A percentile compares a stretch with the other conserved stretches of the same genome.
phyloP scores from a whole-genome alignment of 2,329 filamentous ascomycete genomes.

The Berkeleyomyces rouxiae region DNA sequence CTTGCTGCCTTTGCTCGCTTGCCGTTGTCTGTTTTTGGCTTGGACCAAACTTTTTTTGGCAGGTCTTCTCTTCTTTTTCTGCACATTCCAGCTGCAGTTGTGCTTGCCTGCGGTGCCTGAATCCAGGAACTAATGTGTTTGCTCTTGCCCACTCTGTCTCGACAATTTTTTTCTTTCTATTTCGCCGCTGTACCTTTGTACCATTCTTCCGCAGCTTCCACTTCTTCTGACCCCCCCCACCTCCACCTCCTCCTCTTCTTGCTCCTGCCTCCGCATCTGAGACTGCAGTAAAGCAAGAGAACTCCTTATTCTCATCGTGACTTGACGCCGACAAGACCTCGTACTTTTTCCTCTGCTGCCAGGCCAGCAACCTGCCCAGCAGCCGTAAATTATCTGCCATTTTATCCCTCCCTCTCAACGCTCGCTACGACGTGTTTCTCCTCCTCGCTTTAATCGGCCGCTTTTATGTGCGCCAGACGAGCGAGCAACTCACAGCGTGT shows the following conservation, averaged over 20 bases:
- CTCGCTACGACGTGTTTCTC: not conserved
- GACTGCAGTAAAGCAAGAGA: too few relatives aligned
- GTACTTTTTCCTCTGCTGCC: not conserved
- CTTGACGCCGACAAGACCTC: not conserved
- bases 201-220: not conserved
- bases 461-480: too few relatives aligned
- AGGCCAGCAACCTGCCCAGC: not conserved
- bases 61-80: not conserved
- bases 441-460: not conserved
- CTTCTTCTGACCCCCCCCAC: not conserved
- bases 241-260: not conserved
- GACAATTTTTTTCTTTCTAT: not conserved
- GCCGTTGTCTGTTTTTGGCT: not conserved
- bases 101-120: not conserved
- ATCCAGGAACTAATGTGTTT: not conserved
- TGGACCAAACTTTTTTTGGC: not conserved
- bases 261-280: not conserved
- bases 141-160: not conserved
- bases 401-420: not conserved
- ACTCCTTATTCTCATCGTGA: too few relatives aligned
- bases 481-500: too few relatives aligned
- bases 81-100: not conserved
- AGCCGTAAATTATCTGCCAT: not conserved
- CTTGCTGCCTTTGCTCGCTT: too few relatives aligned
- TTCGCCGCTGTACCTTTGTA: not conserved